Base-by-base conservation (phyloP, 2,329 filamentous ascomycete genomes). In the Leptosphaerulina australis region DNA sequence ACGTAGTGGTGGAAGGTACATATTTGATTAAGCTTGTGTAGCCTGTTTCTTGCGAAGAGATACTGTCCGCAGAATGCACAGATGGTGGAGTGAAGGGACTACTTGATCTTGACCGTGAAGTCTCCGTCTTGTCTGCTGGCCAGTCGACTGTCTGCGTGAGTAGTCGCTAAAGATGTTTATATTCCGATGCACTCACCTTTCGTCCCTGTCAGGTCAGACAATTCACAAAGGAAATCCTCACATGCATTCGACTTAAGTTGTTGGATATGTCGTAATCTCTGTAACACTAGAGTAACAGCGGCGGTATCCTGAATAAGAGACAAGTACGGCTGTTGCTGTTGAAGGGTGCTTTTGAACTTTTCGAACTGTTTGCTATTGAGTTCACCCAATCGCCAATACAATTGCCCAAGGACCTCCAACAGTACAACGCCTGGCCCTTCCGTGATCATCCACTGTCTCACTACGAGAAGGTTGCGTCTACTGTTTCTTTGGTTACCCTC, bases 301-400 rank as follows among this genome's bases (percentile, higher is more conserved):
- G 50, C 48, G 5, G 54, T 41, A 21, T 69, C 56, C 36, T 67
- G 60, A 14, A 68, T 59, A 24, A 70, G 60, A 11, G 62, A 58
- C 6, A 63, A 39, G 49, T 69, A 70, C 1, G 61, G 50, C 35
- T 62, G 59, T 22, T 66, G 63, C 38, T 60, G 56, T 45, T 67
- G 66, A 6, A 70, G 55, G 21, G 59, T 49, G 4, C 34, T 40
- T 50, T 70, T 70, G 63, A 70, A 68, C 50, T 65, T 69, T 37
- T 70, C 67, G 28, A 69, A 70, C 41, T 69, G 68, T 50, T 68
- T 70, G 44, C 67, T 68, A 56, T 70, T 69, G 46, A 70, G 68
- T 36, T 70, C 68, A 26, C 67, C 67, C 39, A 70, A 41, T 12
- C 68, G 61, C 68, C 68, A 70, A 50, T 69, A 70, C 3, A 69